Conservation (phyloP, 208 protist genomes). For the Leishmania martiniquensis region DNA sequence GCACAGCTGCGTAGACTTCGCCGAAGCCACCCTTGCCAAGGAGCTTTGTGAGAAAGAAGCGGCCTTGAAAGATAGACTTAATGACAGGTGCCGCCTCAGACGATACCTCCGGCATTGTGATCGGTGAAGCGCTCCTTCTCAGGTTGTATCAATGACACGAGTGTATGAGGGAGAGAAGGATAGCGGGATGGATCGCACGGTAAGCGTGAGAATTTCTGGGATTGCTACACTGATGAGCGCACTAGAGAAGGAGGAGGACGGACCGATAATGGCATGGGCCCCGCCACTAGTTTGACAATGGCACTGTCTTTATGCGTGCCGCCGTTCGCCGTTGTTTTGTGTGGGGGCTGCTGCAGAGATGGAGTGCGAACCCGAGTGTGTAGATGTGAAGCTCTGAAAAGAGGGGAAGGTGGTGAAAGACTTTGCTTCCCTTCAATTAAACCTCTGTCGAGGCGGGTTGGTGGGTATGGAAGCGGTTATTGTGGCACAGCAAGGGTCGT, state of each 20-base stretch:
- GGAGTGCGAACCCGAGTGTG: not conserved
- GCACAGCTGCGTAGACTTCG: constrained; percentile 94
- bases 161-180: not conserved
- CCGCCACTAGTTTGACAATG: not conserved
- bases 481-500: not conserved
- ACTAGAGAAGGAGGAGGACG: not conserved
- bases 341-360: not conserved
- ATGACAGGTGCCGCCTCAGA: constrained; percentile 20
- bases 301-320: not conserved
- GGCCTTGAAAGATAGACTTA: constrained; percentile 69
- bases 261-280: not conserved
- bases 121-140: not conserved
- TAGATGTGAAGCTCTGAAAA: not conserved
- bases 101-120: constrained; percentile 30
- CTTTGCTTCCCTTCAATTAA: not conserved
- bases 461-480: not conserved
- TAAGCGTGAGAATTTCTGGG: not conserved
- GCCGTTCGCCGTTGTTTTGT: not conserved
- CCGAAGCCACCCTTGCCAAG: constrained; percentile 98
- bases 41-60: constrained; percentile 58
- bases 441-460: not conserved
- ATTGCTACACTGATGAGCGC: not conserved
- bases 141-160: not conserved
- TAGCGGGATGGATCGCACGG: not conserved
- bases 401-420: not conserved